Percentiles rank a stretch among this genome's conserved stretches.
These are phyloP conservation scores for Elongisporangium prolatum DNA, from an alignment of 352 stramenopile species.

Conservation along the genomic window DNA sequence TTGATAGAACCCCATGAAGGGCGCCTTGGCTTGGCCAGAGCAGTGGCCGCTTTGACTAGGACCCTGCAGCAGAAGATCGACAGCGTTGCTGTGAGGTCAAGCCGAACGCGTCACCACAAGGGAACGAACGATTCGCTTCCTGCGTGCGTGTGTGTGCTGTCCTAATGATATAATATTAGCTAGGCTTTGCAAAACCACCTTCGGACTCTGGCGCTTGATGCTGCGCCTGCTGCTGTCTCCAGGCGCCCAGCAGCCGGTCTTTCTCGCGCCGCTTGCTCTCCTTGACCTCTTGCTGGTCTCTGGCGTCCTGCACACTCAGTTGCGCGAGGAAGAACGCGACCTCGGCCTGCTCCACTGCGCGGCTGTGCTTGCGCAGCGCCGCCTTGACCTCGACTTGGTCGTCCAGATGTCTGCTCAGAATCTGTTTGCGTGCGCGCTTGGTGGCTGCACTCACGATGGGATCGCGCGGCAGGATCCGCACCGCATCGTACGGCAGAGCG, in stretches of 20 bases:
- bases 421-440: slow-evolving; percentile 30
- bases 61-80: too few species aligned
- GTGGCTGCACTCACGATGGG: slow-evolving; percentile 19
- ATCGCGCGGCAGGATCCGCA: slow-evolving; percentile 44
- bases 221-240: slow-evolving; percentile 42
- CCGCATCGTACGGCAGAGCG: slow-evolving; percentile 11
- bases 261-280: slow-evolving; percentile 28
- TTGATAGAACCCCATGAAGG: neutral
- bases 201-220: neutral
- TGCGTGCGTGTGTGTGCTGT: slow-evolving; percentile 3
- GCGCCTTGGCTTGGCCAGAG: neutral
- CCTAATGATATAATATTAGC: slow-evolving; percentile 34
- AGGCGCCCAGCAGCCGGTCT: slow-evolving; percentile 31
- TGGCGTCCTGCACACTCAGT: slow-evolving; percentile 28
- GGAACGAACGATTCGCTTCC: neutral
- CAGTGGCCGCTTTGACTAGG: neutral
- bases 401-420: slow-evolving; percentile 34
- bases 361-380: slow-evolving; percentile 26
- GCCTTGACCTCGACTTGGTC: slow-evolving; percentile 44
- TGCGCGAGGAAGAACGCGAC: slow-evolving; percentile 49
- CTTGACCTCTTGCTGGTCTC: slow-evolving; percentile 17
- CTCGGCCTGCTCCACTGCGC: slow-evolving; percentile 46
- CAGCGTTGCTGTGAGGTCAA: neutral
- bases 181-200: slow-evolving; percentile 12
- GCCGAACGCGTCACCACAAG: neutral